Evolutionary conservation across 495 filamentous ascomycete species (phyloP), one percentile per base, ranked within the genome.

Genomic region (Xylona heveae): DNA sequence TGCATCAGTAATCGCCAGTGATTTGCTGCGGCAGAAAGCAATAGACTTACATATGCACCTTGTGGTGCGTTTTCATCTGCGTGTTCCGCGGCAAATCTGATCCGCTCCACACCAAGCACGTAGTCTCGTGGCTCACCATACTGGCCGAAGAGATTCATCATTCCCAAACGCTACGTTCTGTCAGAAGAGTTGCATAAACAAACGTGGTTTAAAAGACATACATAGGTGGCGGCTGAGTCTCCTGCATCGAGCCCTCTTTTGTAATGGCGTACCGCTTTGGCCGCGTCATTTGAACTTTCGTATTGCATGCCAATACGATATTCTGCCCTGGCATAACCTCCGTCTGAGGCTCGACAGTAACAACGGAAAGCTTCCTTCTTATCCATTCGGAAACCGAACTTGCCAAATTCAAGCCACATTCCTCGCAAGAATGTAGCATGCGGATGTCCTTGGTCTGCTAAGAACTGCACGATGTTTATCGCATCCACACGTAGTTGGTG

Each of bases 231-330:
- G n/a, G 88, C 88, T 5, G 90, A 91, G 52, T 97, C 88, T 2
- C 66, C 66, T 40, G 68, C 53, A 30, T 68, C 57, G 10, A 85
- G 71, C 30, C 88, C 88, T 19, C 68, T 61, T 25, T 74, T 63
- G 49, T 95, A 97, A 52, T 94, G 82, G 44, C 68, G 68, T 43
- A 93, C 73, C 2, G 88, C 90, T 47, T 92, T 94, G 20, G 71
- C 62, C 19, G 78, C 70, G 43, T 95, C 84, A 42, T 88, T 92
- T 5, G 81, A 81, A 43, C 71, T 77, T 50, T 97, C 88, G 48
- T 80, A 95, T 31, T 93, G 82, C 88, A 94, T 95, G 32, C 88
- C 88, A 50, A 97, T 92, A 18, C 88, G 68, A 53, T 97, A 97
- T 48, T 95, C 80, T 22, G 90, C 83, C 35, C 88, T 62, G n/a